Evolutionary conservation across 345 rosid species (phyloP), one percentile per base, ranked within the genome.

Genomic region (Populus ilicifolia): DNA sequence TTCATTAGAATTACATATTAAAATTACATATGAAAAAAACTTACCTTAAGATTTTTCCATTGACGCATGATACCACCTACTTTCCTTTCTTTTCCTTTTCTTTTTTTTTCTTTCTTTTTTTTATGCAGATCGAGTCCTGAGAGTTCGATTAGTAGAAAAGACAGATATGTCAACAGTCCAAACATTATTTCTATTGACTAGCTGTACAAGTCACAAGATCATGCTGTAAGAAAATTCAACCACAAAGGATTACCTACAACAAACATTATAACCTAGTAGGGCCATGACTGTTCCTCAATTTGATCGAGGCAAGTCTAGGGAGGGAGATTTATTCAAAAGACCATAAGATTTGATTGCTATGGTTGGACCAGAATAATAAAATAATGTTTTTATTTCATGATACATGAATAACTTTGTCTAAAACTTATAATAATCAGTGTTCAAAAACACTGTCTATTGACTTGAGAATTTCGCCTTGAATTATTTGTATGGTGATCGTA

Each of bases 391-490:
- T 48, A 29, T 6, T 70, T 48, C 14, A 14, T 14, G 5, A 48
- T 70, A 21, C 5, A 25, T 20, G 59, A 21, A 67, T 33, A 67
- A 8, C 70, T 27, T 70, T 46, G 41, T 30, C 23, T 33, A 46
- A 13, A 8, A 5, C 54, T 5, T 70, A 27, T 13, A 25, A 6
- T 70, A 6, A 2, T 44, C 12, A 21, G 5, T 23, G 43, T 17
- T 21, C 27, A 43, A 21, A 5, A 23, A 33, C 36, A 5, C 8
- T 30, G 41, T 43, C 33, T 8, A 48, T 71, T 71, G 75, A 72
- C 75, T 72, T 35, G 65, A 72, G 75, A 54, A 54, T 71, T 33
- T 4, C 65, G 30, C 35, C 20, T 72, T 72, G 44, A 52, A 54
- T 72, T 33, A 27, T 71, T 71, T 3, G 21, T 9, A 50, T 30